Percentiles rank a stretch among this genome's conserved stretches.
Conservation (phyloP, 129 eudicot species). For the Pittosporum tobira region DNA sequence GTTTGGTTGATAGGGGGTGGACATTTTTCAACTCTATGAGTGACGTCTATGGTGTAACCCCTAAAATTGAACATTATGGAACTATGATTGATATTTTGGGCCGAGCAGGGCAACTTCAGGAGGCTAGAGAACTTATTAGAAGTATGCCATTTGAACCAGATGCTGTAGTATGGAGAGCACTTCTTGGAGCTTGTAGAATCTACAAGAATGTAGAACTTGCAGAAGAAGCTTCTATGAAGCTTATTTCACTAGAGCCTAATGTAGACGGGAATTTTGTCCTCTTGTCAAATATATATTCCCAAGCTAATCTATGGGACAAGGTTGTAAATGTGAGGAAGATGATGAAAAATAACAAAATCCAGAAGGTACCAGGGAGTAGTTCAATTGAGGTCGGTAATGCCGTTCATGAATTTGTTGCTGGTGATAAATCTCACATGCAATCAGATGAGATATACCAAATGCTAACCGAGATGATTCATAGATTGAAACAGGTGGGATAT, state of each 20-base stretch:
- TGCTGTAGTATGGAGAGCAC: slow-evolving; percentile 11
- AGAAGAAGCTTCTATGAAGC: slow-evolving; percentile 1
- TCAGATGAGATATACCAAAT: not conserved
- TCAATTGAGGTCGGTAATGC: slow-evolving; percentile 8
- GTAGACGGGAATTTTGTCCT: slow-evolving; percentile 1
- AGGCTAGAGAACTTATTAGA: slow-evolving; percentile 10
- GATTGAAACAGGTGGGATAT: slow-evolving; percentile 9
- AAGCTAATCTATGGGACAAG: slow-evolving; percentile 13
- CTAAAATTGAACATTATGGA: slow-evolving; percentile 9
- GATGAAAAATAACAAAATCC: slow-evolving; percentile 7
- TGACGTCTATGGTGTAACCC: not conserved
- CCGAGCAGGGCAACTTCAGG: slow-evolving; percentile 7
- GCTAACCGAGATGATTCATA: not conserved
- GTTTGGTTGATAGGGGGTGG: slow-evolving; percentile 7
- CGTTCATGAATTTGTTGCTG: slow-evolving; percentile 5
- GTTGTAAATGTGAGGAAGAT: slow-evolving; percentile 10
- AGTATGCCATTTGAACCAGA: slow-evolving; percentile 10
- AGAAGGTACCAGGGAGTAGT: slow-evolving; percentile 10
- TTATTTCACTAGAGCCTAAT: slow-evolving; percentile 8
- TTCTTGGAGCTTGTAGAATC: slow-evolving; percentile 13
- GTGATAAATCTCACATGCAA: slow-evolving; percentile 11
- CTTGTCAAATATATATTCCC: slow-evolving; percentile 11
- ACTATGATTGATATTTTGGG: slow-evolving; percentile 7
- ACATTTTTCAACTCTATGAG: slow-evolving; percentile 7
- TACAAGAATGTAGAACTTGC: slow-evolving; percentile 8